A percentile compares a stretch with the other conserved stretches of the same genome.
phyloP scores from a whole-genome alignment of 441 rosid species.

The Bruguiera hainesii region DNA sequence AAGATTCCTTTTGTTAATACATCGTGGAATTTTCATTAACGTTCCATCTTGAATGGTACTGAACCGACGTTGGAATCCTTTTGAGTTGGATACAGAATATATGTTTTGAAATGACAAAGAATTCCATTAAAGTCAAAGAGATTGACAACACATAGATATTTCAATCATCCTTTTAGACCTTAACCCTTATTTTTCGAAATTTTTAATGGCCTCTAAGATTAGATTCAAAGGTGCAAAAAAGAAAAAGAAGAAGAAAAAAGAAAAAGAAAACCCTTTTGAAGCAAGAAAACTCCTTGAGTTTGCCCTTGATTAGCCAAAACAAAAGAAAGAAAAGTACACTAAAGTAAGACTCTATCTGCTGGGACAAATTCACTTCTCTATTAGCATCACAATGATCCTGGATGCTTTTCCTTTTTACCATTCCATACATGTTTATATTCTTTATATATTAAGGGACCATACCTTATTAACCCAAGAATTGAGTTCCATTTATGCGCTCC shows the following conservation, averaged over 20 bases:
- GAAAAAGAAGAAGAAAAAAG: not conserved
- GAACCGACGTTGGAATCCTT: not conserved
- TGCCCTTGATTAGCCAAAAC: conserved; percentile 46
- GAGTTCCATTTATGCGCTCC: conserved; percentile 24
- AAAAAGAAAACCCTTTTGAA: conserved; percentile 20
- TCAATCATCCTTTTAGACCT: not conserved
- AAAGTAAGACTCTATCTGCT: conserved; percentile 10
- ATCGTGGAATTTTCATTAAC: too few species aligned
- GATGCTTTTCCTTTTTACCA: conserved; percentile 42
- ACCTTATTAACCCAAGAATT: conserved; percentile 16
- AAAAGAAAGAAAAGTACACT: conserved; percentile 26
- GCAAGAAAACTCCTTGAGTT: conserved; percentile 28
- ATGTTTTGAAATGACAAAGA: conserved; percentile 5
- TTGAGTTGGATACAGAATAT: conserved; percentile 1
- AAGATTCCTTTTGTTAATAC: too few species aligned
- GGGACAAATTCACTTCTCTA: conserved; percentile 13
- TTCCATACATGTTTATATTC: conserved; percentile 26
- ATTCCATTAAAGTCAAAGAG: not conserved
- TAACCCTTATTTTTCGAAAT: conserved; percentile 17
- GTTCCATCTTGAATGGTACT: too few species aligned
- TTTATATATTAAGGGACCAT: not conserved
- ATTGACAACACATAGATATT: not conserved
- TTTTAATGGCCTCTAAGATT: conserved; percentile 27
- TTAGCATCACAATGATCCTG: conserved; percentile 36
- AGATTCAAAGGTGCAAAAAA: conserved; percentile 40